These are phyloP conservation scores for Ophiostoma populinum DNA, from an alignment of 2,329 filamentous ascomycete genomes.

Conservation along the genomic window DNA sequence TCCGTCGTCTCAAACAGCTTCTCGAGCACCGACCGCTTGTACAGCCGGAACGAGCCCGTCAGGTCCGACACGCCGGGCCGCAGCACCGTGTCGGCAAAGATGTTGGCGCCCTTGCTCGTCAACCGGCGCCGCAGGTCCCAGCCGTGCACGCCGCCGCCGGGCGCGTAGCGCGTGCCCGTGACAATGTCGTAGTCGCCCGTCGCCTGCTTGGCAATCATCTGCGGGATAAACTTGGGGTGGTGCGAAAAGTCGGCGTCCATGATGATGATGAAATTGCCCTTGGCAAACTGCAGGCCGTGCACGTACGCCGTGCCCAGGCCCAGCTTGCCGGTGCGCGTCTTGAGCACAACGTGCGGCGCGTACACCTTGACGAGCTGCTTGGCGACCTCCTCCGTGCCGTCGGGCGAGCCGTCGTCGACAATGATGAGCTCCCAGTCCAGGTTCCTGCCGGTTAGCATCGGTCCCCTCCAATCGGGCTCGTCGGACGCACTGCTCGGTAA, in stretches of 20 bases:
- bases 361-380: conserved; percentile 81
- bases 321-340: conserved; percentile 82
- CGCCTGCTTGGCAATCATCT: conserved; percentile 75
- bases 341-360: conserved; percentile 61
- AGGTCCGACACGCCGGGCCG: conserved; percentile 88
- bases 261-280: conserved; percentile 94
- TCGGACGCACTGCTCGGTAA: conserved; percentile 58
- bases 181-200: conserved; percentile 80
- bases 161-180: conserved; percentile 86
- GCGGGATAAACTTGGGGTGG: conserved; percentile 96
- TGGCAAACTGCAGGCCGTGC: conserved; percentile 77
- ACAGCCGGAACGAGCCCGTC: conserved; percentile 86
- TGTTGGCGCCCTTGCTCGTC: conserved; percentile 72
- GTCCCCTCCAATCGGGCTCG: not conserved
- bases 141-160: conserved; percentile 75
- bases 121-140: conserved; percentile 91
- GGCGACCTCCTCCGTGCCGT: conserved; percentile 83
- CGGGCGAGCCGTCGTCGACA: conserved; percentile 93
- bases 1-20: conserved; percentile 82
- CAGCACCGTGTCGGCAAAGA: conserved; percentile 89
- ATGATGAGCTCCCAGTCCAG: conserved; percentile 96
- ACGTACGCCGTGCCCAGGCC: conserved; percentile 96
- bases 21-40: conserved; percentile 78
- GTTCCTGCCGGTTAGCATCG: conserved; percentile 36
- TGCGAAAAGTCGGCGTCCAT: conserved; percentile 99